Evolutionary conservation across 2,329 filamentous ascomycete species (phyloP), one percentile per base, ranked within the genome.

Genomic region (Colletotrichum costaricense): DNA sequence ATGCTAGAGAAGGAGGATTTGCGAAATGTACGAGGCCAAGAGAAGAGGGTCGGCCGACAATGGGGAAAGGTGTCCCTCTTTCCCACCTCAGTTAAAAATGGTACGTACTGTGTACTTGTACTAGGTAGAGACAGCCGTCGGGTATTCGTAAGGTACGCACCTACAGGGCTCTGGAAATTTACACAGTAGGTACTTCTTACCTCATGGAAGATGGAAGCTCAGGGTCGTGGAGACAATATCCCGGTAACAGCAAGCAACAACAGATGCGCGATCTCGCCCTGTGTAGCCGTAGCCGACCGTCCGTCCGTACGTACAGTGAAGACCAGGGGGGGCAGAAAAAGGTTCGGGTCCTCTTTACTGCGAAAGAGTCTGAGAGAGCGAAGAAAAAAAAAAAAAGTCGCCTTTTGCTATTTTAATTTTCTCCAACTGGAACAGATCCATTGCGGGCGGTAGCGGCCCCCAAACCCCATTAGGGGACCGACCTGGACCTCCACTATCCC

Each of bases 51-150:
- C 58, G 54, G 69, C 58, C 57, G 57, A 56, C 38, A 24, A 35
- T 42, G 66, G 66, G 56, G 42, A 46, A 59, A 60, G 69, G 66
- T 69, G 69, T 69, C 69, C 66, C 69, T 72, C 69, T 64, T 24
- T 63, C 60, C 60, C 60, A 26, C 42, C 42, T 54, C 26, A 63
- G 42, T 28, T 12, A 5, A 63, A 54, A 33, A 63, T 2, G 60
- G 24, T 63, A 63, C 60, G 60, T 63, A 63, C 60, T 42, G 16
- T 8, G 11, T 12, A 35, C 33, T 5, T 35, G 4, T 0, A 35
- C 60, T 14, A 38, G 33, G 14, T 22, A n/a, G 19, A 49, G 42
- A n/a, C 16, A 49, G 19, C 33, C 33, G 33, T 42, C 38, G 6
- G 38, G 38, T 19, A 42, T 19, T 42, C 38, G 12, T 16, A 63